Evolutionary conservation across 495 filamentous ascomycete species (phyloP), one percentile per base, ranked within the genome.

Genomic region (Penicillium verhagenii): DNA sequence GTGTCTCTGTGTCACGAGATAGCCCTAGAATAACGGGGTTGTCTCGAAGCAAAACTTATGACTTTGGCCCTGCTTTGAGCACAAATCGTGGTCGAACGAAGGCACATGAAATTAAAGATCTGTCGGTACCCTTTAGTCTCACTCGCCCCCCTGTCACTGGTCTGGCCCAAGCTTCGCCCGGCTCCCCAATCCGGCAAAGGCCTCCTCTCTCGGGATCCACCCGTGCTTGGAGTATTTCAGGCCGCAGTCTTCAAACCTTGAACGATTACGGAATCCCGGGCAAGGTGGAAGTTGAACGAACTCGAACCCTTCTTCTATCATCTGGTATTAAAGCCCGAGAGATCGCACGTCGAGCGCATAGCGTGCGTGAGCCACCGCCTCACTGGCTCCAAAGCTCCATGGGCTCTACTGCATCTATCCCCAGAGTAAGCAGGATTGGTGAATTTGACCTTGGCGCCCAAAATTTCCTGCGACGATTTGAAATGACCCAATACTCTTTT

Each of bases 321-420:
- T 87, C 90, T 0, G 92, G 91, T 40, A 85, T 96, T 66, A 93
- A 93, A 69, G 92, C 92, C 1, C 82, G 84, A 55, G 89, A 91
- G 61, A 88, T 96, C 52, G 75, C 78, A 35, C 81, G 85, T 10
- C 80, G 86, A 43, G 85, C 87, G 16, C 73, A 85, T 35, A 77
- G 76, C 26, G 42, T 71, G 40, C 70, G 75, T 46, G 55, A 66
- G 38, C 58, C 76, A 59, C 71, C 73, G 52, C 68, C 68, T 13
- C 64, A 68, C 24, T 73, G 83, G 61, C 52, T 74, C 52, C 60
- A 62, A 51, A 56, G 66, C 52, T 52, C 71, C 23, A 54, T 65
- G 37, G 59, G 61, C 24, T 18, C 63, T 14, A 60, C 58, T 19
- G 37, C 58, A 18, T 56, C 75, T 20, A 58, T 81, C 7, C 74